Base-by-base conservation (phyloP, 768 basidiomycete species). In the Lactarius akahatsu region DNA sequence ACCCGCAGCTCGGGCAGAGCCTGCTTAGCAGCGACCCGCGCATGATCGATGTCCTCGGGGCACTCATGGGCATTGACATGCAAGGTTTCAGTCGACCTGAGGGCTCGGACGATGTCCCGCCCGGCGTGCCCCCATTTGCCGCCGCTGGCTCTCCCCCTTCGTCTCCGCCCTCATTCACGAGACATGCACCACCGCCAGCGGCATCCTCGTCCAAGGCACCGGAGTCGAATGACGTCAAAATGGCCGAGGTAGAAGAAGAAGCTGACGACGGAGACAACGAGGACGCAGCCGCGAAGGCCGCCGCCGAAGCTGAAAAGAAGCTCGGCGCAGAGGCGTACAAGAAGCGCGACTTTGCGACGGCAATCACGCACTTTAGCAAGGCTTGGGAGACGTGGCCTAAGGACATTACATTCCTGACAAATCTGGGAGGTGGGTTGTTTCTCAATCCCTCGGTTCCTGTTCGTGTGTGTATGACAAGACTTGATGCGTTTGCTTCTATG, bases 381-480 rank as follows among this genome's bases (percentile, higher is more conserved):
- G 97, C 97, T 5, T 98, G 96, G 95, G 93, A 96, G 67, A 73
- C 85, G 20, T 96, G 88, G 85, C 93, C 94, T 32, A 91, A 96
- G 79, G 95, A 99, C 75, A 82, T 98, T 67, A 91, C 94, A 13
- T 98, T 88, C 84, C 80, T 98, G 64, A 94, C 94, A 58, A 99
- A 99, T 77, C 77, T 96, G 54, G 87, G 86, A 69, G 92, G 92
- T 92, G 67, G 55, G 82, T 34, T 13, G 11, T 57, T 34, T 56
- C 38, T 32, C 34, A 54, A 34, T n/a, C 47, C 1, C 3, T 45
- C 9, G 36, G 10, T 9, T 57, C 20, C 63, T 38, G 8, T 41
- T 32, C 13, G 47, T 61, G 28, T 61, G 28, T 34, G 34, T 34
- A 43, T 45, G 57, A 18, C 58, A 63, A 11, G 71, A 56, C 59